phyloP scores from a whole-genome alignment of 148 eudicot genomes.

The Spergularia bocconei region DNA sequence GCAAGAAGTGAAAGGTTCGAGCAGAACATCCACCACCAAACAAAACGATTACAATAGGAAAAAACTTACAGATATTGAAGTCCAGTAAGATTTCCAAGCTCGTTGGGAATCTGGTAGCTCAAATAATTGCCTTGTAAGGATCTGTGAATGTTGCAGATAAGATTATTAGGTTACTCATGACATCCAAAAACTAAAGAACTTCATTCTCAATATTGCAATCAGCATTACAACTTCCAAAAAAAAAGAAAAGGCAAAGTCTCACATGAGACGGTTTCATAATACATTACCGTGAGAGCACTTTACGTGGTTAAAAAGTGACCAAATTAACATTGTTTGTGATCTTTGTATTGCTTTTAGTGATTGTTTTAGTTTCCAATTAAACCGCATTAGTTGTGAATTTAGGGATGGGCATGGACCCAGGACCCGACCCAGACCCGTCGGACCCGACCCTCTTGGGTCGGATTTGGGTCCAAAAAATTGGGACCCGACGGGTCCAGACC shows the following conservation, averaged over 20 bases:
- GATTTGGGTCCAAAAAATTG: too few species aligned
- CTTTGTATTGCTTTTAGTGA: too few species aligned
- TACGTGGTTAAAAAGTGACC: too few species aligned
- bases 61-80: constrained; percentile 79
- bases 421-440: too few species aligned
- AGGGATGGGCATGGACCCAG: too few species aligned
- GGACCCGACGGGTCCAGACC: too few species aligned
- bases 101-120: constrained; percentile 69
- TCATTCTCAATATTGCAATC: background rate
- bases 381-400: too few species aligned
- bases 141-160: constrained; percentile 37
- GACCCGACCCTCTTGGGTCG: too few species aligned
- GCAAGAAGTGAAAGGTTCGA: constrained; percentile 4
- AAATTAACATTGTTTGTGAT: too few species aligned
- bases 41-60: background rate
- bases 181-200: background rate
- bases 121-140: constrained; percentile 87
- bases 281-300: too few species aligned
- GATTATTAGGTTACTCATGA: constrained; percentile 1
- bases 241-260: background rate
- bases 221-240: background rate
- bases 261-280: too few species aligned
- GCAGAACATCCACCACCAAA: constrained; percentile 10
- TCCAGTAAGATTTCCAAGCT: constrained; percentile 70
- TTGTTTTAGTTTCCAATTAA: too few species aligned